Conservation (phyloP, 345 rosid species). For the Eucalyptus erythrocorys region DNA sequence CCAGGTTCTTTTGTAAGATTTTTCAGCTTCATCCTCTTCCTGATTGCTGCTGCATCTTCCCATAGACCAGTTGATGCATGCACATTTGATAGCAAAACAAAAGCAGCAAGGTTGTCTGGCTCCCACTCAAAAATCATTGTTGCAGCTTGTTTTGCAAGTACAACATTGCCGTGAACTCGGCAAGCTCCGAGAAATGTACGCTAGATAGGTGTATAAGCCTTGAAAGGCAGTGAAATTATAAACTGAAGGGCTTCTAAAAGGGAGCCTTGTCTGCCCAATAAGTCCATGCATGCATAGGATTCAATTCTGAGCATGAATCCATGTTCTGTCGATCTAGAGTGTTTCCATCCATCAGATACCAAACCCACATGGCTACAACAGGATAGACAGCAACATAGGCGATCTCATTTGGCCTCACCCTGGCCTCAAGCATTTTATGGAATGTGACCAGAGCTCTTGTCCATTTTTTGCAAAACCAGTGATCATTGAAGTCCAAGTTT, state of each 20-base stretch:
- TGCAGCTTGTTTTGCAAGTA: conserved; percentile 45
- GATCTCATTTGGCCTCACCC: conserved; percentile 44
- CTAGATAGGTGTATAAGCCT: conserved; percentile 36
- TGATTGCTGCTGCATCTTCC: conserved; percentile 31
- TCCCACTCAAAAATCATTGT: conserved; percentile 32
- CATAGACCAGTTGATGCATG: conserved; percentile 46
- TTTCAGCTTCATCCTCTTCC: conserved; percentile 9
- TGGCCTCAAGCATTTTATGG: conserved; percentile 32
- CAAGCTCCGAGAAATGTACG: conserved; percentile 71
- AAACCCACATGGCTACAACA: conserved; percentile 63
- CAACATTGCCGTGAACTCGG: conserved; percentile 32
- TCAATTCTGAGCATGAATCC: conserved; percentile 49
- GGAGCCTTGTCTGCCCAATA: conserved; percentile 47
- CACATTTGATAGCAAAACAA: conserved; percentile 32
- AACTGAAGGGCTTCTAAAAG: conserved; percentile 43
- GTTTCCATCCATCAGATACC: conserved; percentile 36
- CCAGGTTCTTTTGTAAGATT: conserved; percentile 48
- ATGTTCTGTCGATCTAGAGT: conserved; percentile 48
- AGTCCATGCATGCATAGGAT: conserved; percentile 67
- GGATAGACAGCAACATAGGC: conserved; percentile 53
- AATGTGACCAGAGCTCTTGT: conserved; percentile 44
- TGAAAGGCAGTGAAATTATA: conserved; percentile 38
- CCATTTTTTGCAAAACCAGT: conserved; percentile 80
- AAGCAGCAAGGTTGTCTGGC: too few relatives aligned
- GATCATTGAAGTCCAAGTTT: conserved; percentile 78